Base-by-base conservation (phyloP, 768 basidiomycete genomes). In the Lactarius indigo region DNA sequence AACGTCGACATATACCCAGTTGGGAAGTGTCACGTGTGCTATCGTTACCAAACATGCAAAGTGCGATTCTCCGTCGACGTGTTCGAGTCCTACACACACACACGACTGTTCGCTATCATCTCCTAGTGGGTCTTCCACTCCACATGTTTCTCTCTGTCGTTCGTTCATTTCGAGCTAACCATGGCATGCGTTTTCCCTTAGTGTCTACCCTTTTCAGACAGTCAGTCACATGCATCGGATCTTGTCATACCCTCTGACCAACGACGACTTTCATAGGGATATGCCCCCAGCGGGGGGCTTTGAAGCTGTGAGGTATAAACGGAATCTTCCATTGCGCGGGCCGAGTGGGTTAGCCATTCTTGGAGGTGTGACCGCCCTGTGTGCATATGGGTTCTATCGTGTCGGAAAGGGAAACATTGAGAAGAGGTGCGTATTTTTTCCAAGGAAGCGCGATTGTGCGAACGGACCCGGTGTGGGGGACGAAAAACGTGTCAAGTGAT, bases 211-310 rank as follows among this genome's bases (percentile, higher is more conserved):
- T 85, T 41, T 89, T 83, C 74, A 79, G 85, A 80, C 87, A 89
- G 88, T 89, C 75, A 72, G 87, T 74, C 42, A 44, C 61, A 58
- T 52, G 57, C 55, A 33, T 70, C 44, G 44, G 17, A 31, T 41
- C 44, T 47, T 66, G 66, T 68, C 63, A 65, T 73, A 68, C 66
- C 64, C 59, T 66, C 55, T 57, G 52, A 65, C 64, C n/a, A 64
- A 67, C 54, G 47, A 39, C 59, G 31, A 42, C 20, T 65, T 65
- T 71, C 64, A 65, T 78, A 97, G 96, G 79, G 96, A 99, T 75
- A 90, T 99, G 87, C 96, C 96, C 72, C 96, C 96, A 50, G 72
- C 87, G 55, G 95, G 94, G 68, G 96, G 96, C 2, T 99, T 96
- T 79, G 94, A 92, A 75, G 79, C 89, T 33, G 79, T 99, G 79